Evolutionary conservation across 108 stramenopile species (phyloP), one percentile per base, ranked within the genome.

Genomic region (Cyclotella baltica): DNA sequence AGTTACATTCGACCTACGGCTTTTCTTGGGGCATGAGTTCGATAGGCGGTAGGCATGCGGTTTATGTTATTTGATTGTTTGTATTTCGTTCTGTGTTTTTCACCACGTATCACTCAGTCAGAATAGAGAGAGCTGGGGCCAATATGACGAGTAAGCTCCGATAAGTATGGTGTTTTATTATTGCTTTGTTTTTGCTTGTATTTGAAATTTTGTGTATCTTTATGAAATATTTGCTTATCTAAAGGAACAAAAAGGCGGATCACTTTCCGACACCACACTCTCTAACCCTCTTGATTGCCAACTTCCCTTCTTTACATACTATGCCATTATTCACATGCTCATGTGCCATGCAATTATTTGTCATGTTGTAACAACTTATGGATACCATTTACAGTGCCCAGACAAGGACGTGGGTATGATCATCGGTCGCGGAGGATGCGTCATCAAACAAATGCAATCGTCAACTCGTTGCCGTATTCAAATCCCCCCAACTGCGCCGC

Each of bases 321-420:
- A 9, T n/a, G 9, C n/a, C 64, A 33, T 65, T 43, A 25, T 65
- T 65, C 3, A 9, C 15, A 27, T 51, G 38, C 30, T 28, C 30
- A 35, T 53, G 37, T 38, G 33, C 28, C 1, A 19, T 50, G 50
- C 1, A 30, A 22, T 33, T 64, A n/a, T n/a, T 40, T 16, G 27
- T 72, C 46, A 27, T 72, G 30, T 31, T 19, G 19, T 30, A 11
- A 34, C n/a, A n/a, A n/a, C n/a, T n/a, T n/a, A n/a, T n/a, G n/a
- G n/a, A n/a, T n/a, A n/a, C n/a, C n/a, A 50, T 37, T 30, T 27
- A 52, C 59, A 86, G 85, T 88, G 88, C 61, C 92, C 92, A 16
- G 90, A 93, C 71, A 80, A 85, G 74, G 96, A 97, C 77, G 93
- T 97, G 11, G 96, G 96, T 0, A 85, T 97, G 87, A 89, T 92